Evolutionary conservation across 2,329 filamentous ascomycete genomes (phyloP).

Genomic region (Neurospora sp.): DNA sequence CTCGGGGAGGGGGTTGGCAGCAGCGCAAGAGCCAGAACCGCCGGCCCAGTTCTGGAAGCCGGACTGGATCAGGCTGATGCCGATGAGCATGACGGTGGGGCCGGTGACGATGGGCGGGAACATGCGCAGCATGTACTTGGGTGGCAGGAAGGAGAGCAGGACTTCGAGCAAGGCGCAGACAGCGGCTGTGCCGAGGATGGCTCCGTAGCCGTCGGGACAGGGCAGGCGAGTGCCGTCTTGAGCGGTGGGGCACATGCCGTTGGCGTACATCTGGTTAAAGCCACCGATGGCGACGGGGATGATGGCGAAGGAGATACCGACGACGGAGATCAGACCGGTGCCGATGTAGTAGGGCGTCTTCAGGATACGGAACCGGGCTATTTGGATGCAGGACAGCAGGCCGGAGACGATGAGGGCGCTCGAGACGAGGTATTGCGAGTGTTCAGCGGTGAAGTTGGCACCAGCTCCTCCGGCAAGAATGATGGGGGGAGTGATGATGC

Average conservation of each 20-base stretch:
- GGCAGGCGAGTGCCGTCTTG: conserved; percentile 56
- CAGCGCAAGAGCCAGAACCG: conserved; percentile 51
- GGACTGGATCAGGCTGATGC: conserved; percentile 59
- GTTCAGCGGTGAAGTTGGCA: conserved; percentile 49
- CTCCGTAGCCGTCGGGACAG: conserved; percentile 68
- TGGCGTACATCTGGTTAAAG: conserved; percentile 67
- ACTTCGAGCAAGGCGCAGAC: conserved; percentile 61
- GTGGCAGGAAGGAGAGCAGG: conserved; percentile 63
- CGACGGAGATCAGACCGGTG: conserved; percentile 70
- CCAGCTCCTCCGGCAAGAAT: conserved; percentile 53
- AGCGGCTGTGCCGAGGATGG: conserved; percentile 59
- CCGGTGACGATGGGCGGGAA: conserved; percentile 58
- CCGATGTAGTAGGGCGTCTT: conserved; percentile 65
- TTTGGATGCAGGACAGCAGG: conserved; percentile 64
- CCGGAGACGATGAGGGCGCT: conserved; percentile 71
- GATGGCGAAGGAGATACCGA: conserved; percentile 68
- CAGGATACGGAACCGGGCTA: conserved; percentile 64
- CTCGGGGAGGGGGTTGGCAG: conserved; percentile 38
- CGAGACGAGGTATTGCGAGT: conserved; percentile 70
- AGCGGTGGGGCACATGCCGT: conserved; percentile 54
- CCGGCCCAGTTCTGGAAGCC: conserved; percentile 74
- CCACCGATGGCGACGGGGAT: conserved; percentile 65
- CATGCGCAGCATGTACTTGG: conserved; percentile 56
- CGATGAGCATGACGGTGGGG: conserved; percentile 52
- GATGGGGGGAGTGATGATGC: conserved; percentile 69